Percentiles rank a stretch among this genome's conserved stretches.
Conservation (phyloP, 225 moss, liverwort and hornwort genomes). For the Physcomitrium patens region DNA sequence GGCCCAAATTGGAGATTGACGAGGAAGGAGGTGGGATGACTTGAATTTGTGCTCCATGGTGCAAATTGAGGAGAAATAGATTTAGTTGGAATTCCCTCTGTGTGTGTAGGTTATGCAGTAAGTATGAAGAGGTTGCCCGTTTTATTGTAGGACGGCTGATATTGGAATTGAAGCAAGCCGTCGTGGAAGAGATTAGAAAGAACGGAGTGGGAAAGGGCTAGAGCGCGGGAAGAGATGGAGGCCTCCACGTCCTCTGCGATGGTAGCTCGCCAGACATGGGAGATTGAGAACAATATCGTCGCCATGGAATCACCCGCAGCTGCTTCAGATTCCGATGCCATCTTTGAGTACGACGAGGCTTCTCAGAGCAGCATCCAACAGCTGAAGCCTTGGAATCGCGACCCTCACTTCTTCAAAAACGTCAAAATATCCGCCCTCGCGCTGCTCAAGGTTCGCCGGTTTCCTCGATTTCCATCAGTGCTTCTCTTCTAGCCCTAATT, state of each 20-base stretch:
- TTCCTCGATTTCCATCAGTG: not conserved
- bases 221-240: slow-evolving; percentile 68
- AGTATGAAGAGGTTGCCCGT: too few relatives aligned
- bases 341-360: slow-evolving; percentile 85
- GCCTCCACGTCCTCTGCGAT: slow-evolving; percentile 74
- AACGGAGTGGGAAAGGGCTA: slow-evolving; percentile 52
- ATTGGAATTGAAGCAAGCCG: not conserved
- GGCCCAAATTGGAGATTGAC: not conserved
- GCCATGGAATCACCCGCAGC: slow-evolving; percentile 64
- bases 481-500: slow-evolving; percentile 1
- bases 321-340: slow-evolving; percentile 72
- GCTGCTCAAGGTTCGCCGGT: slow-evolving; percentile 56
- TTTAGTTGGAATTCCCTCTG: not conserved
- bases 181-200: slow-evolving; percentile 7
- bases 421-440: slow-evolving; percentile 90
- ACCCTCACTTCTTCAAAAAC: slow-evolving; percentile 91
- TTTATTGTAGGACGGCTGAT: not conserved
- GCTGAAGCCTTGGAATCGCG: slow-evolving; percentile 87
- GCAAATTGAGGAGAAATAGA: not conserved
- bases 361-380: slow-evolving; percentile 73
- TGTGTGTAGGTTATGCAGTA: not conserved
- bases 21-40: not conserved
- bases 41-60: not conserved
- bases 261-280: slow-evolving; percentile 92
- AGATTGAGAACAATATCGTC: slow-evolving; percentile 87